These are phyloP conservation scores for Favolaschia claudopus DNA, from an alignment of 768 basidiomycete species.

Conservation along the genomic window DNA sequence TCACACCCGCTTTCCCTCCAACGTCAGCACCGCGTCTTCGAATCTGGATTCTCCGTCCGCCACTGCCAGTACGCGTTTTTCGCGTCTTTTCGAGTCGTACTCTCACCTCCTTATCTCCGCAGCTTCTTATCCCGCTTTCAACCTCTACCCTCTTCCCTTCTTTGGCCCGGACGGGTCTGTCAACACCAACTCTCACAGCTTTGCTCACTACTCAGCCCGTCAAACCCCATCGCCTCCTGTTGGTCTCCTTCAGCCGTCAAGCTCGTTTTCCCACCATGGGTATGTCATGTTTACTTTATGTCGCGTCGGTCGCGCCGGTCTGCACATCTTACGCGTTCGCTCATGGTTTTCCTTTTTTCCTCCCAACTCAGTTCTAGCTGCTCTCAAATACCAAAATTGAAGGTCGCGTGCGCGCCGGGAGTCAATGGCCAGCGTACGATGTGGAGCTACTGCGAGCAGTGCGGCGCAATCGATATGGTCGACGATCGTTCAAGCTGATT, in stretches of 20 bases:
- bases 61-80: slow-evolving; percentile 54
- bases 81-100: not conserved
- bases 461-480: slow-evolving; percentile 90
- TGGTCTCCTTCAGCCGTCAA: slow-evolving; percentile 74
- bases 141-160: slow-evolving; percentile 64
- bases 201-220: slow-evolving; percentile 51
- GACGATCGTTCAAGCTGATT: slow-evolving; percentile 63
- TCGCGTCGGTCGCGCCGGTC: slow-evolving; percentile 12
- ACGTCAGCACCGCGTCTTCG: slow-evolving; percentile 67
- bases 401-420: slow-evolving; percentile 77
- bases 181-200: slow-evolving; percentile 55
- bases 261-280: slow-evolving; percentile 74
- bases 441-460: slow-evolving; percentile 91
- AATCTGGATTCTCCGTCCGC: slow-evolving; percentile 55
- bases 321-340: slow-evolving; percentile 11
- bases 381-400: slow-evolving; percentile 83
- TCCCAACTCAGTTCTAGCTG: slow-evolving; percentile 61
- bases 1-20: slow-evolving; percentile 71
- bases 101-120: slow-evolving; percentile 14
- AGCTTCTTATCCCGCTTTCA: slow-evolving; percentile 69
- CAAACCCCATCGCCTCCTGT: slow-evolving; percentile 52
- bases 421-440: slow-evolving; percentile 77
- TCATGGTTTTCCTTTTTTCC: slow-evolving; percentile 4
- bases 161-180: slow-evolving; percentile 56
- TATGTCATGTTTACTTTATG: slow-evolving; percentile 42